A percentile compares a stretch with the other conserved stretches of the same genome.
phyloP scores from a whole-genome alignment of 345 rosid genomes.

The Rhodamnia rubescens region DNA sequence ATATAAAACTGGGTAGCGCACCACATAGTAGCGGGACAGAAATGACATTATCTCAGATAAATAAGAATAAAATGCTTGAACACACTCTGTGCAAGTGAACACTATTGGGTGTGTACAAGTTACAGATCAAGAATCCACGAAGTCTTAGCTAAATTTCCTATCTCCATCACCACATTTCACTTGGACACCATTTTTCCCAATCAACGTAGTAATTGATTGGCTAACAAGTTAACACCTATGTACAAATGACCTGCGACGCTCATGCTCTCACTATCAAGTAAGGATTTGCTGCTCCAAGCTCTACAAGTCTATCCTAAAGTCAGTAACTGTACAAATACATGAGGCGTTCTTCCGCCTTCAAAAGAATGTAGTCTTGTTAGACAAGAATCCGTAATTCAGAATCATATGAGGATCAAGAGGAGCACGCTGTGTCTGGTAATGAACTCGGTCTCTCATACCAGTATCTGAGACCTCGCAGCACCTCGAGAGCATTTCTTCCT shows the following conservation, averaged over 20 bases:
- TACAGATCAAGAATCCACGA: not conserved
- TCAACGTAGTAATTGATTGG: not conserved
- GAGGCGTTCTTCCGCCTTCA: not conserved
- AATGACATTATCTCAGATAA: not conserved
- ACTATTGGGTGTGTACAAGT: not conserved
- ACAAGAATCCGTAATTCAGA: not conserved
- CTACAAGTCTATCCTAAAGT: not conserved
- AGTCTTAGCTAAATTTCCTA: not conserved
- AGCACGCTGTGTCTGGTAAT: not conserved
- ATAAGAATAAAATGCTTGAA: not conserved
- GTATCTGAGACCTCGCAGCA: slow-evolving; percentile 89
- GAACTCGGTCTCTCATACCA: slow-evolving; percentile 24
- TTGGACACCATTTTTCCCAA: not conserved
- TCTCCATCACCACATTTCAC: not conserved
- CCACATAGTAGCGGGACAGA: not conserved
- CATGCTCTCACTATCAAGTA: not conserved
- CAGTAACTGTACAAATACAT: not conserved
- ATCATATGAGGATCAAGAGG: not conserved
- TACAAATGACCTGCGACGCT: not conserved
- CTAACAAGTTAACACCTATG: not conserved
- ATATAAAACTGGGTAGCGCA: not conserved
- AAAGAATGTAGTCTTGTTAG: not conserved
- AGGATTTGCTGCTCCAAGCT: not conserved
- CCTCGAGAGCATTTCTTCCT: slow-evolving; percentile 85
- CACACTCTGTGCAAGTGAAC: not conserved